Evolutionary conservation across 2,329 filamentous ascomycete genomes (phyloP).

Genomic region (Epichloe bromicola): DNA sequence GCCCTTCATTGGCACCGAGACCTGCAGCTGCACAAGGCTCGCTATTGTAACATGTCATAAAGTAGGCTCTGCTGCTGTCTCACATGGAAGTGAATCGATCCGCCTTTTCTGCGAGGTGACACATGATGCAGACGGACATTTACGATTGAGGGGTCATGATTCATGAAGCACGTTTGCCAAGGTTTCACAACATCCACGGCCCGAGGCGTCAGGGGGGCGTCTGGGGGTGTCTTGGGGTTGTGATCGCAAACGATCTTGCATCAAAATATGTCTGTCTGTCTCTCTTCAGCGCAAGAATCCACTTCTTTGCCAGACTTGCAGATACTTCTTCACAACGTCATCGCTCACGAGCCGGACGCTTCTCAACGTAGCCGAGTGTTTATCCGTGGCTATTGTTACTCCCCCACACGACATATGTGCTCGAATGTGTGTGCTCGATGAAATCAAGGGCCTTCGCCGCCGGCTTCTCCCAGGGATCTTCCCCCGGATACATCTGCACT

Average conservation of each 20-base stretch:
- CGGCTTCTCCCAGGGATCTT: not conserved
- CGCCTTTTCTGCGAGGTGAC: not conserved
- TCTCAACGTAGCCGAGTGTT: not conserved
- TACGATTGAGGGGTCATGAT: not conserved
- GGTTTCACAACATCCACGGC: not conserved
- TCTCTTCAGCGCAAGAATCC: not conserved
- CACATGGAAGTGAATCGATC: not conserved
- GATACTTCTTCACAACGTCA: not conserved
- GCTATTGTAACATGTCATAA: not conserved
- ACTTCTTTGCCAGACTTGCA: not conserved
- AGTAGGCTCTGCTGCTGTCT: too few species aligned
- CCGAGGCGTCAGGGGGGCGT: too few species aligned
- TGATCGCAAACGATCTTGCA: too few species aligned
- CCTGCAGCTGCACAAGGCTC: too few species aligned
- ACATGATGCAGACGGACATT: not conserved
- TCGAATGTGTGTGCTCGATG: not conserved
- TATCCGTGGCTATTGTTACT: not conserved
- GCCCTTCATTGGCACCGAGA: too few species aligned
- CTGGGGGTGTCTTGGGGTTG: too few species aligned
- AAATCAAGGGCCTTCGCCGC: not conserved
- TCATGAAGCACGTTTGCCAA: not conserved
- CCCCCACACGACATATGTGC: slow-evolving; percentile 2
- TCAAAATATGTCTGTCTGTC: too few species aligned
- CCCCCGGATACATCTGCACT: not conserved
- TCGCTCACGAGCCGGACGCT: not conserved